phyloP scores from a whole-genome alignment of 768 basidiomycete genomes.

The Boletus sensibilis region DNA sequence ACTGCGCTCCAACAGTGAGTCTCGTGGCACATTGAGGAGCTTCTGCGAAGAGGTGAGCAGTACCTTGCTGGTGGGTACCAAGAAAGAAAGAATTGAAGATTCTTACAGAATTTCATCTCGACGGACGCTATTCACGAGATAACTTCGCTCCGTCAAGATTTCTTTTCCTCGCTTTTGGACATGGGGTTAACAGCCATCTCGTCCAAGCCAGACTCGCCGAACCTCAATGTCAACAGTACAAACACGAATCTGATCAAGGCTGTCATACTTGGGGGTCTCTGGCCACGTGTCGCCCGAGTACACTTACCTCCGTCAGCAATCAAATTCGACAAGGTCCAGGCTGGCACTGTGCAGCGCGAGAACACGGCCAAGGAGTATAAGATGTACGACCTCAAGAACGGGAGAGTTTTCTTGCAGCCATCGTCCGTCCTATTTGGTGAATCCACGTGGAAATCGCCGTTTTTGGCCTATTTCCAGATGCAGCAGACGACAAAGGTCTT shows the following conservation, averaged over 20 bases:
- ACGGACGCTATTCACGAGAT: slow-evolving; percentile 72
- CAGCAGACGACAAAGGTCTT: slow-evolving; percentile 81
- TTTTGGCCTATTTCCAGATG: slow-evolving; percentile 82
- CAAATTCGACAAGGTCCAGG: slow-evolving; percentile 83
- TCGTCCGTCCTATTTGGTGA: slow-evolving; percentile 75
- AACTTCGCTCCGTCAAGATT: slow-evolving; percentile 72
- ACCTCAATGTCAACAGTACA: slow-evolving; percentile 61
- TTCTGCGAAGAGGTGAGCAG: slow-evolving; percentile 70
- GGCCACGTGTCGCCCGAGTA: slow-evolving; percentile 79
- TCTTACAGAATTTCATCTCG: slow-evolving; percentile 78
- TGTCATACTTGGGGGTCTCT: slow-evolving; percentile 82
- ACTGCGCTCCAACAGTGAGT: slow-evolving; percentile 50
- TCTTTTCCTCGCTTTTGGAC: slow-evolving; percentile 63
- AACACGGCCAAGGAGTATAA: slow-evolving; percentile 83
- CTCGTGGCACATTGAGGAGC: slow-evolving; percentile 42
- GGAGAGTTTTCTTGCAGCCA: slow-evolving; percentile 81
- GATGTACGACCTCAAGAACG: slow-evolving; percentile 64
- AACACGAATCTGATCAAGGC: slow-evolving; percentile 80
- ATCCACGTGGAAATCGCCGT: slow-evolving; percentile 71
- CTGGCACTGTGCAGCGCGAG: slow-evolving; percentile 81
- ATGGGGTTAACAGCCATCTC: slow-evolving; percentile 64
- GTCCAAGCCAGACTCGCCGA: slow-evolving; percentile 44
- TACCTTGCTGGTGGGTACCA: too few relatives aligned
- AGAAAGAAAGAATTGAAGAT: not conserved
- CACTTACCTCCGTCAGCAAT: slow-evolving; percentile 69